A percentile compares a stretch with the other conserved stretches of the same genome.
Evolutionary conservation across 345 rosid genomes (phyloP).

Genomic region (Carallia pectinifolia): DNA sequence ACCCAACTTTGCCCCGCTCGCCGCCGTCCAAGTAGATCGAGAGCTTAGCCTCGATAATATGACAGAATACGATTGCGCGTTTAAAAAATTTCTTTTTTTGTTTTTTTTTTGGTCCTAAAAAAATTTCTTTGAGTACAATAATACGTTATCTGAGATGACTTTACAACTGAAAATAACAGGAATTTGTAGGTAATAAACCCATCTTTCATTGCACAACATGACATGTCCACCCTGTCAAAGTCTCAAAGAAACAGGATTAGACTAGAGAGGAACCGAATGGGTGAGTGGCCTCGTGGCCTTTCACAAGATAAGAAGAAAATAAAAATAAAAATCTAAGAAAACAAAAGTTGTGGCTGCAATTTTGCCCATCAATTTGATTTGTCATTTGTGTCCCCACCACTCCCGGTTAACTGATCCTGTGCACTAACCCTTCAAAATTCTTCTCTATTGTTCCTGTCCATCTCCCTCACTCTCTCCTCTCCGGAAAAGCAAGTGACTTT

Average conservation of each 20-base stretch:
- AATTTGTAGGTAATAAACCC: background rate
- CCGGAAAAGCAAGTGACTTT: conserved; percentile 1
- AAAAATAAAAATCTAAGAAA: conserved; percentile 19
- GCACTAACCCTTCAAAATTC: conserved; percentile 16
- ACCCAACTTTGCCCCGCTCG: background rate
- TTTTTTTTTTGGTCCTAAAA: too few relatives aligned
- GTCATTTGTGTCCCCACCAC: conserved; percentile 25
- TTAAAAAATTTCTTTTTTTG: too few relatives aligned
- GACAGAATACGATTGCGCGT: background rate
- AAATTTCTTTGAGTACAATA: too few relatives aligned
- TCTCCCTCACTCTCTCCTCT: conserved; percentile 15
- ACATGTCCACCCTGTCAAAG: conserved; percentile 37
- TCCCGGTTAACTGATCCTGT: conserved; percentile 25
- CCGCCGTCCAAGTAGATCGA: background rate
- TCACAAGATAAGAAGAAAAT: conserved; percentile 18
- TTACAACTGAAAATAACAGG: too few relatives aligned
- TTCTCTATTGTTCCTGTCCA: too few relatives aligned
- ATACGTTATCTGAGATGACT: too few relatives aligned
- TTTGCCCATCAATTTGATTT: conserved; percentile 30
- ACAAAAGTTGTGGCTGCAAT: conserved; percentile 60
- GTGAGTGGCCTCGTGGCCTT: conserved; percentile 34
- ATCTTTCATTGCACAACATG: background rate
- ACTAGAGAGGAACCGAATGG: conserved; percentile 32
- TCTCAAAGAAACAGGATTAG: conserved; percentile 36
- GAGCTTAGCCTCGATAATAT: background rate